phyloP scores from a whole-genome alignment of 768 basidiomycete genomes.

The Pleurotus citrinopileatus region DNA sequence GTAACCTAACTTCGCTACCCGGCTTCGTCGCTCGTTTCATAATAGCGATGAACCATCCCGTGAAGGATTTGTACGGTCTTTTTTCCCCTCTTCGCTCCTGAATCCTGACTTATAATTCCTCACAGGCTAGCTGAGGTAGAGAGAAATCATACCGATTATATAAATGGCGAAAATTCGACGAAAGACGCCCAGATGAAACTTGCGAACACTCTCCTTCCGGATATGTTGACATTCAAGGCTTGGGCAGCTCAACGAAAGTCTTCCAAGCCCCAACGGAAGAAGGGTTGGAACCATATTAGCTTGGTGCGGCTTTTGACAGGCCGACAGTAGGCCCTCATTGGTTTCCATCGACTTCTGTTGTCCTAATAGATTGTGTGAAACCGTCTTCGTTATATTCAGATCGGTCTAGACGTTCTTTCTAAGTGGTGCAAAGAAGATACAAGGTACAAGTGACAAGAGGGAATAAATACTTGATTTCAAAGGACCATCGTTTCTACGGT shows the following conservation, averaged over 20 bases:
- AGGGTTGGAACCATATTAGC: conserved; percentile 28
- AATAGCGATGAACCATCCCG: conserved; percentile 25
- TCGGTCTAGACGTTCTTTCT: no score
- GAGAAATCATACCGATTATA: conserved; percentile 18
- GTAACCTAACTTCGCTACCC: conserved; percentile 25
- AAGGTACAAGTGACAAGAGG: no score
- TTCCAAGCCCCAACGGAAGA: background rate
- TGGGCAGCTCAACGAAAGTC: conserved; percentile 22
- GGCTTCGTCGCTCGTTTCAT: conserved; percentile 23
- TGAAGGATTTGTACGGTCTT: conserved; percentile 26
- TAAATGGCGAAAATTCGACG: conserved; percentile 18
- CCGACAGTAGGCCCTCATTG: conserved; percentile 13
- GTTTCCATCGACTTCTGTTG: no score
- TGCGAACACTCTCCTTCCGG: conserved; percentile 21
- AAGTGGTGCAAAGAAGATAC: no score
- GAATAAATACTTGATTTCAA: conserved; percentile 3
- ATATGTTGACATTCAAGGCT: conserved; percentile 23
- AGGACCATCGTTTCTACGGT: no score
- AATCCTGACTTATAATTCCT: background rate
- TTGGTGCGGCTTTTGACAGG: conserved; percentile 21
- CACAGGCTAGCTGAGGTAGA: conserved; percentile 25
- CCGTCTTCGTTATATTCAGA: no score
- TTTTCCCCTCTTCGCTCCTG: background rate
- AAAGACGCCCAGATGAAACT: conserved; percentile 20
- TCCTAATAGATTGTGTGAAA: no score